phyloP scores from a whole-genome alignment of 1,139 yeast species.

The Torulaspora pretoriensis region DNA sequence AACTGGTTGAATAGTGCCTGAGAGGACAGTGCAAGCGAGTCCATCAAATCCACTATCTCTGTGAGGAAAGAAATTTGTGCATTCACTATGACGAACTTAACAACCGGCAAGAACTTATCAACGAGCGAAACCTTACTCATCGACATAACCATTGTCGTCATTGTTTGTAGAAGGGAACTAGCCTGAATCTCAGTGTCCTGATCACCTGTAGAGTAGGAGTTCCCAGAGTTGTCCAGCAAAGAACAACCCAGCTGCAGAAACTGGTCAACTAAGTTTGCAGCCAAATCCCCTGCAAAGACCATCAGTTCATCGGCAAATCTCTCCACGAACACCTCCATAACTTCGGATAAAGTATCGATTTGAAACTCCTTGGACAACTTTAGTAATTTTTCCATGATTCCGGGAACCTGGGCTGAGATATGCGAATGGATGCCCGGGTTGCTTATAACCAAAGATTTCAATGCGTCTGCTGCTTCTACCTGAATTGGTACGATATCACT shows the following conservation, averaged over 20 bases:
- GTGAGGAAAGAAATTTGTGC: slow-evolving; percentile 71
- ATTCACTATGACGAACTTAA: slow-evolving; percentile 60
- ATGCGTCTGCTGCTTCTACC: slow-evolving; percentile 82
- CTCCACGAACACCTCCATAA: slow-evolving; percentile 94
- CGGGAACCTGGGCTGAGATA: slow-evolving; percentile 66
- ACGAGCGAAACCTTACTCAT: slow-evolving; percentile 78
- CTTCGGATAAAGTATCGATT: slow-evolving; percentile 77
- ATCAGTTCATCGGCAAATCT: slow-evolving; percentile 80
- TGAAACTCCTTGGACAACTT: slow-evolving; percentile 78
- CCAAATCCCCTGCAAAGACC: slow-evolving; percentile 87
- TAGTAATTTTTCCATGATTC: slow-evolving; percentile 75
- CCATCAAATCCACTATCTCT: slow-evolving; percentile 73
- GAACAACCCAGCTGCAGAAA: slow-evolving; percentile 69
- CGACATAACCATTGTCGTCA: slow-evolving; percentile 79
- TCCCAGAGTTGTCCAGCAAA: slow-evolving; percentile 47
- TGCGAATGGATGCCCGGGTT: slow-evolving; percentile 62
- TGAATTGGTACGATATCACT: slow-evolving; percentile 62
- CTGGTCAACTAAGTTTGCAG: slow-evolving; percentile 72
- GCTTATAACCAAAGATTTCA: slow-evolving; percentile 70
- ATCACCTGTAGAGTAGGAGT: slow-evolving; percentile 44
- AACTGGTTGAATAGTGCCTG: slow-evolving; percentile 32
- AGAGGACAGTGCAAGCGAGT: slow-evolving; percentile 36
- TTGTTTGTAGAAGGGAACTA: slow-evolving; percentile 77
- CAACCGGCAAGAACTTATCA: slow-evolving; percentile 66
- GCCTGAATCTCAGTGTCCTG: slow-evolving; percentile 89